These are phyloP conservation scores for Colletotrichum ledebouriae DNA, from an alignment of 2,329 filamentous ascomycete species.

Conservation along the genomic window DNA sequence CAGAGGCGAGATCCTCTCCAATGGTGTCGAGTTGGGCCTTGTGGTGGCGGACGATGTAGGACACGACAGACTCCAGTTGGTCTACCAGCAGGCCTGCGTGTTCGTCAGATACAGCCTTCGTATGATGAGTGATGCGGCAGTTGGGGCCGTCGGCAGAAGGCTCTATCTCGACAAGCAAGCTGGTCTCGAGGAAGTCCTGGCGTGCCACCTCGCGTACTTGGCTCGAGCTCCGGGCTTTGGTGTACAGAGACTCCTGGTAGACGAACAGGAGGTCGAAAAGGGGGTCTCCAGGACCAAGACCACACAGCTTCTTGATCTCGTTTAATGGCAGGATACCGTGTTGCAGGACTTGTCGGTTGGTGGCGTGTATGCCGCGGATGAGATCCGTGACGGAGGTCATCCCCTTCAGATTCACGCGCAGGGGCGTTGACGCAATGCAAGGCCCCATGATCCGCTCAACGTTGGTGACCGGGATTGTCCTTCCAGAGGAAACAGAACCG, in stretches of 20 bases:
- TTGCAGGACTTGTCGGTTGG: slow-evolving; percentile 75
- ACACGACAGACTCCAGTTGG: slow-evolving; percentile 71
- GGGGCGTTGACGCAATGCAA: slow-evolving; percentile 81
- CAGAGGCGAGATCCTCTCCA: slow-evolving; percentile 48
- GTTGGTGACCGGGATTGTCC: slow-evolving; percentile 77
- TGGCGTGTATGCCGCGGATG: slow-evolving; percentile 71
- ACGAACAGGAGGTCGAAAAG: slow-evolving; percentile 86
- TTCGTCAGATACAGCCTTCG: slow-evolving; percentile 61
- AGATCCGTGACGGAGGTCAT: slow-evolving; percentile 70
- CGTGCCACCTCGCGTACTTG: slow-evolving; percentile 69
- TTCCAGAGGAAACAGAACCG: slow-evolving; percentile 85
- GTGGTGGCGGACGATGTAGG: slow-evolving; percentile 45
- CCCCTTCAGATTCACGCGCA: slow-evolving; percentile 72
- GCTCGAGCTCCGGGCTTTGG: slow-evolving; percentile 44
- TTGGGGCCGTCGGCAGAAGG: slow-evolving; percentile 62
- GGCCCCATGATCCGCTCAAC: slow-evolving; percentile 85
- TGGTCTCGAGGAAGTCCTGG: slow-evolving; percentile 81
- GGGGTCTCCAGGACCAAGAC: slow-evolving; percentile 64
- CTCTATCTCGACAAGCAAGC: slow-evolving; percentile 81
- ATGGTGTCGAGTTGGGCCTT: slow-evolving; percentile 13
- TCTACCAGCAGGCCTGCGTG: slow-evolving; percentile 69
- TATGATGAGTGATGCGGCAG: slow-evolving; percentile 63
- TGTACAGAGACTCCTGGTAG: slow-evolving; percentile 81
- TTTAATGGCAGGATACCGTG: slow-evolving; percentile 74
- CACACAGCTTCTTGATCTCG: slow-evolving; percentile 75